Conservation (phyloP, 2,329 filamentous ascomycete species). For the Domatiomyces catenatus region DNA sequence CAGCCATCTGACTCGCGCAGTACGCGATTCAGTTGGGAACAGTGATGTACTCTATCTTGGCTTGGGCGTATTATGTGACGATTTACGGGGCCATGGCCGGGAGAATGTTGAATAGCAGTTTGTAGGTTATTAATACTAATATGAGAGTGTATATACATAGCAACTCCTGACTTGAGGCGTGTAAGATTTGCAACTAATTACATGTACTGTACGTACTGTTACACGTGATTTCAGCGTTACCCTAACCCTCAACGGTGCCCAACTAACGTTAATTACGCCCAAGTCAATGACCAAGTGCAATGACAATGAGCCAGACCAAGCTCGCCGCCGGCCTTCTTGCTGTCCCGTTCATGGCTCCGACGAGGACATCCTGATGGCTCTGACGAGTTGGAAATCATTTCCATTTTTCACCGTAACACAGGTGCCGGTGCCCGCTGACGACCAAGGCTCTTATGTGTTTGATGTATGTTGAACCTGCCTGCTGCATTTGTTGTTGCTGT, state of each 20-base stretch:
- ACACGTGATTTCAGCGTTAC: no score
- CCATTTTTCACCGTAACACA: constrained; percentile 96
- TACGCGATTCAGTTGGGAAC: constrained; percentile 14
- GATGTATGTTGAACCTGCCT: constrained; percentile 40
- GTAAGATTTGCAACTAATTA: no score
- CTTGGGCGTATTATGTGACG: neutral
- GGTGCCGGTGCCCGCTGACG: constrained; percentile 58
- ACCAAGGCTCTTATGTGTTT: constrained; percentile 63
- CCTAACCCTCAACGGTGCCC: no score
- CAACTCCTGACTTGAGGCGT: no score
- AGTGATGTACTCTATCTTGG: constrained; percentile 3
- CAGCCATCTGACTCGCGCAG: constrained; percentile 2
- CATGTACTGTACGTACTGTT: no score
- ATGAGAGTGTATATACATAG: neutral
- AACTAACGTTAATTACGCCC: neutral
- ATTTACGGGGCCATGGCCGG: neutral
- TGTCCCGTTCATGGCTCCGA: neutral
- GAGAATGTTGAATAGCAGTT: neutral
- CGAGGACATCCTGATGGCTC: constrained; percentile 8
- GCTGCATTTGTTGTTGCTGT: no score
- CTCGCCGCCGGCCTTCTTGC: neutral
- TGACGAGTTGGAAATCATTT: constrained; percentile 83
- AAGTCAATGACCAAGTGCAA: neutral
- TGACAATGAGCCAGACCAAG: neutral
- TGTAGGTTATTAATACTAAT: neutral